Evolutionary conservation across 2,329 filamentous ascomycete species (phyloP), one percentile per base, ranked within the genome.

Genomic region (Emericellopsis atlantica): DNA sequence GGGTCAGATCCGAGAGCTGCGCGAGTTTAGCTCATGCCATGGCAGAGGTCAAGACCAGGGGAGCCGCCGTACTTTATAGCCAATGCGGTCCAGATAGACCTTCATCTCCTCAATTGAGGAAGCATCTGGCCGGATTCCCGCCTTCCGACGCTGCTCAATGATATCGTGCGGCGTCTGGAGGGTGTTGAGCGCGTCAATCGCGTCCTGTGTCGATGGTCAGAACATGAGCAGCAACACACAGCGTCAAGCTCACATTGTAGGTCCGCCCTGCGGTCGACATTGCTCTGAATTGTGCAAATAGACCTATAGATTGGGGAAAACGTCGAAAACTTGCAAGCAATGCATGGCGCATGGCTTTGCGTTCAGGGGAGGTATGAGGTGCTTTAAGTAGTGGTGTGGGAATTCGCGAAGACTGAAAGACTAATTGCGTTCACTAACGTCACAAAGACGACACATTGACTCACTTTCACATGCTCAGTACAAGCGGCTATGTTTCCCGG

Each of bases 161-260:
- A 87, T 74, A 38, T 82, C 76, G 56, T 82, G 90, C 40, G 94
- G 93, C 34, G 84, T 87, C 60, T 98, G 92, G 39, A 96, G 77
- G 36, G 85, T 83, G 61, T 96, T 96, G 54, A 96, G 75, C 32
- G 84, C 78, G 49, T 79, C 69, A 47, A 96, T 79, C 37, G 90
- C 92, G 58, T 92, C 87, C 87, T 94, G 26, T 49, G 15, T 15
- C 5, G 6, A 11, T 5, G 15, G 14, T 36, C 23, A 35, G 32
- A 32, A 6, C 24, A 22, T 11, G 14, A 35, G 29, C 36, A 37
- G 14, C 10, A 14, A 36, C 15, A 12, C 26, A 9, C 26, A 29
- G 26, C 26, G 9, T 29, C 12, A 12, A 29, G 26, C 26, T 29
- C 6, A 29, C 26, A 12, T 29, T 21, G 32, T 35, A 35, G 32